Percentiles rank a stretch among this genome's conserved stretches.
Evolutionary conservation across 1,139 yeast species (phyloP).

Genomic region (Geotrichum siamense): DNA sequence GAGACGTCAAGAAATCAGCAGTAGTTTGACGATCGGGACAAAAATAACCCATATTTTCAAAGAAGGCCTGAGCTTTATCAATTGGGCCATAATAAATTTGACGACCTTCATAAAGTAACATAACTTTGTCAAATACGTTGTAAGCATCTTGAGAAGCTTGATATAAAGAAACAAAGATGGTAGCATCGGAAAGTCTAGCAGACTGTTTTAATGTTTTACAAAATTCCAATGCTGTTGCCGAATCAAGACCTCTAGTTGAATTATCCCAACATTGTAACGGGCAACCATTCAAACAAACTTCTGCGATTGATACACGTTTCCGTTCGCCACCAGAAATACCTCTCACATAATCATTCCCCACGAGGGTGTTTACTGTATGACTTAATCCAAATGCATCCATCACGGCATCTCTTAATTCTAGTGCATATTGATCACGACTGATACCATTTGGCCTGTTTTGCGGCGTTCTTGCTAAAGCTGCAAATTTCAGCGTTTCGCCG

Average conservation of each 20-base stretch:
- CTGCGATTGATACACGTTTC: slow-evolving; percentile 73
- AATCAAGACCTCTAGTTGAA: slow-evolving; percentile 67
- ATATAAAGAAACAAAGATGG: slow-evolving; percentile 70
- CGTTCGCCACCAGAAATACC: slow-evolving; percentile 86
- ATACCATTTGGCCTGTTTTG: slow-evolving; percentile 55
- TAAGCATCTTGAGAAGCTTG: slow-evolving; percentile 78
- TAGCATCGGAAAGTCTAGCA: slow-evolving; percentile 49
- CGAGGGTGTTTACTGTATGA: slow-evolving; percentile 59
- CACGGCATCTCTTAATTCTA: slow-evolving; percentile 54
- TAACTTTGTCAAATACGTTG: slow-evolving; percentile 64
- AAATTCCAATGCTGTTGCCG: slow-evolving; percentile 72
- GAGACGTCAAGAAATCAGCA: slow-evolving; percentile 72
- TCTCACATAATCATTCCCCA: slow-evolving; percentile 62
- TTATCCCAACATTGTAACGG: slow-evolving; percentile 67
- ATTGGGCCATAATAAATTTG: slow-evolving; percentile 70
- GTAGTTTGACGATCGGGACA: slow-evolving; percentile 75
- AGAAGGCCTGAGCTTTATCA: slow-evolving; percentile 52
- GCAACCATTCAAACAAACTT: slow-evolving; percentile 54
- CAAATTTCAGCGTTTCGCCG: slow-evolving; percentile 59
- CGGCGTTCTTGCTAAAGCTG: slow-evolving; percentile 60
- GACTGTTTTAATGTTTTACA: slow-evolving; percentile 57
- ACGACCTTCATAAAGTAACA: slow-evolving; percentile 66
- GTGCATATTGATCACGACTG: slow-evolving; percentile 49
- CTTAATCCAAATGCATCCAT: slow-evolving; percentile 68
- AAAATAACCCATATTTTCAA: slow-evolving; percentile 58